A percentile compares a stretch with the other conserved stretches of the same genome.
Conservation (phyloP, 2,329 filamentous ascomycete genomes). For the Fusarium nelsonii region DNA sequence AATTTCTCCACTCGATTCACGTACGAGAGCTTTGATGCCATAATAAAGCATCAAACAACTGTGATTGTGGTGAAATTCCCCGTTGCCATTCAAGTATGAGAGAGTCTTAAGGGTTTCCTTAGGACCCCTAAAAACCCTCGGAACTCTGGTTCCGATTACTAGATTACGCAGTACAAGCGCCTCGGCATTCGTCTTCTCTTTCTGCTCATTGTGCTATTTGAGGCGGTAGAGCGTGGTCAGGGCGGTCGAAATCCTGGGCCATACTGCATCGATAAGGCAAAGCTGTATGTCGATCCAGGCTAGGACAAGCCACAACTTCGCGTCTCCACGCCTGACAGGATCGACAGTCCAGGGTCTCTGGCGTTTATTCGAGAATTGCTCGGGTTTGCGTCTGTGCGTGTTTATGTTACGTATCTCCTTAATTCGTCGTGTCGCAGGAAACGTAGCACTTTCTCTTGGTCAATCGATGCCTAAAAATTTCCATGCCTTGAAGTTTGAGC, state of each 20-base stretch:
- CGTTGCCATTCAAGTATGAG: not conserved
- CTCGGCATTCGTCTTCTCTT: not conserved
- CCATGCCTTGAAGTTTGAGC: not conserved
- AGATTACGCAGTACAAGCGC: not conserved
- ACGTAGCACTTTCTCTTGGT: not conserved
- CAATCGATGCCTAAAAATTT: not conserved
- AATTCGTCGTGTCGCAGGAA: not conserved
- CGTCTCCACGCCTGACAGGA: not conserved
- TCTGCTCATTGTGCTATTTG: not conserved
- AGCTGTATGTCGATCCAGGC: not conserved
- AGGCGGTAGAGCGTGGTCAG: not conserved
- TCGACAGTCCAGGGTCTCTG: not conserved
- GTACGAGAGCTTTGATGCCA: not conserved
- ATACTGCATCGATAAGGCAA: not conserved
- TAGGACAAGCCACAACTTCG: not conserved
- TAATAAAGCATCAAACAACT: not conserved
- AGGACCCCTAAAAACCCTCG: not conserved
- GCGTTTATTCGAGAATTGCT: not conserved
- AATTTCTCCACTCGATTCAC: not conserved
- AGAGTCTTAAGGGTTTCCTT: not conserved
- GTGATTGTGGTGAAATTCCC: conserved; percentile 11
- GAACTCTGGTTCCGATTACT: conserved; percentile 2
- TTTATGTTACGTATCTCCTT: not conserved
- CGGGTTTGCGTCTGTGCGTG: not conserved
- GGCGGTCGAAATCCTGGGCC: not conserved